Base-by-base conservation (phyloP, 2,329 filamentous ascomycete species). In the Monosporascus sp. region DNA sequence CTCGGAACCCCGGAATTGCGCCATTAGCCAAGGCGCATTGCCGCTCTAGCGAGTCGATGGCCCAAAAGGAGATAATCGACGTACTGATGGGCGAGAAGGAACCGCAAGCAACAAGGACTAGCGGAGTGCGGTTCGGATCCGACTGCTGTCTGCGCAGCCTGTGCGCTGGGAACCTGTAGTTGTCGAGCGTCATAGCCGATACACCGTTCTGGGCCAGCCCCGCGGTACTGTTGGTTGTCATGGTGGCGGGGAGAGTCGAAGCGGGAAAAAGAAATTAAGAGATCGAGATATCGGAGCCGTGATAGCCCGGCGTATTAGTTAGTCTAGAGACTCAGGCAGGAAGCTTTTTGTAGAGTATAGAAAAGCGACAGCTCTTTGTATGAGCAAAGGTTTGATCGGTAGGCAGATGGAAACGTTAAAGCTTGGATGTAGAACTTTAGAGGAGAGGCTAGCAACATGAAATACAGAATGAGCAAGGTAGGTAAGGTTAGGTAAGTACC, bases 51-150 rank as follows among this genome's bases (percentile, higher is more conserved):
- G 31, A 35, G 27, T 35, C 31, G 31, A 35, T 9, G 27, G 11
- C 11, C 24, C 17, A 31, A 46, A 17, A 11, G 14, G 17, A 46
- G 24, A 46, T 15, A 15, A 18, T 18, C 7, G 44, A 51, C 50
- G 18, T 51, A 51, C 43, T 89, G 49, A 87, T 83, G 18, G 88
- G 88, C 0, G 85, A 89, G 73, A 90, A 92, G 64, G 79, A 83
- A 49, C 83, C 86, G 63, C 86, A 89, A 48, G 85, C 85, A 50
- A 88, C 83, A 51, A 88, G 78, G 7, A 88, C 82, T 41, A 89
- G 75, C 15, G 86, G 85, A 31, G 76, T 83, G 66, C 80, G 82
- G 56, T 74, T 71, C 31, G 79, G 69, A 57, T 84, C 77, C 49
- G 73, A 77, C 57, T 85, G 77, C 44, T 74, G 74, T 57, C 75